Evolutionary conservation across 2,329 filamentous ascomycete genomes (phyloP), one percentile per base, ranked within the genome.

Genomic region (Venturia nashicola): DNA sequence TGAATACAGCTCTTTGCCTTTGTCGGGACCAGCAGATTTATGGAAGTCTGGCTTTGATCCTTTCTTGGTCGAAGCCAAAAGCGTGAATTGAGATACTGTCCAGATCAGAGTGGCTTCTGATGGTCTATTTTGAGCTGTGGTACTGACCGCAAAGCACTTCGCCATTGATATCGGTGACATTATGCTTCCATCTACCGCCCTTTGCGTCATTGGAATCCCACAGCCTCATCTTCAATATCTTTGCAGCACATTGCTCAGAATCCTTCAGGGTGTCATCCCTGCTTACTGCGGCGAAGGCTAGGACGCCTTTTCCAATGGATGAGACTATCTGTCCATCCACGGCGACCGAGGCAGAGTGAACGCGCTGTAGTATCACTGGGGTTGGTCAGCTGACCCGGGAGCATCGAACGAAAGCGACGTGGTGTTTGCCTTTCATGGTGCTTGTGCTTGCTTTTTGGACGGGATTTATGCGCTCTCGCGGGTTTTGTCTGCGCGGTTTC

Each of bases 31-130:
- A 66, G 93, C 87, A 6, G 94, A 92, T 14, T 89, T 89, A 73
- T 96, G 93, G 70, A 99, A 99, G 73, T 95, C 89, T 42, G 94
- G 95, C 75, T 96, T 97, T 72, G 86, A 92, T 67, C 93, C 93
- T 76, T 97, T 97, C 72, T 92, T 96, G n/a, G 92, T 92, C 57
- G 87, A 89, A 59, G 91, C 95, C 61, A 96, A 82, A 11, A 99
- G 83, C 2, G 94, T 99, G 73, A 99, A 99, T 76, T 99, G 94
- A 16, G 94, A 97, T 57, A 99, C 93, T 95, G 72, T 18, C 7
- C 18, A 16, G 11, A 40, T 27, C 40, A 32, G 59, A 43, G 34
- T 23, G 43, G 40, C 46, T 42, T 46, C 36, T 54, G 16, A 39
- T 16, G 61, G 44, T n/a, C 44, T n/a, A 64, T 46, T 64, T 44